A percentile compares a stretch with the other conserved stretches of the same genome.
phyloP scores from a whole-genome alignment of 2,329 filamentous ascomycete species.

The Pseudocercospora fijiensis region DNA sequence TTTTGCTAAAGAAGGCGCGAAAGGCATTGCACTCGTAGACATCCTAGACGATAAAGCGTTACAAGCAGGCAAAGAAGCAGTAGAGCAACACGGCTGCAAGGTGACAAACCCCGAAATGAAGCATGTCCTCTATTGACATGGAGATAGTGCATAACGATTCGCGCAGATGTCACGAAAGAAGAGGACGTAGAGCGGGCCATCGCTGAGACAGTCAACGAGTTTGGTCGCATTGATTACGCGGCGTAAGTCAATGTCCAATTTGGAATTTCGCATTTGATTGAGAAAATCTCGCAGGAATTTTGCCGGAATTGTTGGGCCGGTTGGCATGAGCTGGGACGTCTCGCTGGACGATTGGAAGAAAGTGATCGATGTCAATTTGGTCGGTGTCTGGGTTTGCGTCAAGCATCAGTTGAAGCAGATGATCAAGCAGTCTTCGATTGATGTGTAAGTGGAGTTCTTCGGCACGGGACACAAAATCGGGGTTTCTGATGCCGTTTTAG shows the following conservation, averaged over 20 bases:
- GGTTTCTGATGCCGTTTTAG: constrained; percentile 1
- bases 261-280: background rate
- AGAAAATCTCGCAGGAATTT: constrained; percentile 27
- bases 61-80: constrained; percentile 25
- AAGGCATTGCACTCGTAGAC: constrained; percentile 31
- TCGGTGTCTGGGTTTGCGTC: constrained; percentile 41
- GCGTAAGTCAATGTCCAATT: constrained; percentile 20
- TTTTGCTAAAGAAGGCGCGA: constrained; percentile 31
- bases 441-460: constrained; percentile 10
- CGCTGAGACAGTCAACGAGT: constrained; percentile 36
- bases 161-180: constrained; percentile 36
- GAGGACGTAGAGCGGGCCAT: constrained; percentile 38
- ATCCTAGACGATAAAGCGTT: constrained; percentile 30
- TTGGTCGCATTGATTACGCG: constrained; percentile 45
- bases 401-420: constrained; percentile 46
- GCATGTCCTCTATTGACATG: background rate
- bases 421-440: constrained; percentile 37
- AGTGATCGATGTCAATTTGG: constrained; percentile 41
- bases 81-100: constrained; percentile 30
- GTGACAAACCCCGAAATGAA: background rate
- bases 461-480: no score
- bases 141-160: constrained; percentile 27
- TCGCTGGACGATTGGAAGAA: constrained; percentile 40
- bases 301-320: constrained; percentile 40
- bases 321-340: constrained; percentile 31